Conservation (phyloP, 768 basidiomycete genomes). For the Trametes sanguinea region DNA sequence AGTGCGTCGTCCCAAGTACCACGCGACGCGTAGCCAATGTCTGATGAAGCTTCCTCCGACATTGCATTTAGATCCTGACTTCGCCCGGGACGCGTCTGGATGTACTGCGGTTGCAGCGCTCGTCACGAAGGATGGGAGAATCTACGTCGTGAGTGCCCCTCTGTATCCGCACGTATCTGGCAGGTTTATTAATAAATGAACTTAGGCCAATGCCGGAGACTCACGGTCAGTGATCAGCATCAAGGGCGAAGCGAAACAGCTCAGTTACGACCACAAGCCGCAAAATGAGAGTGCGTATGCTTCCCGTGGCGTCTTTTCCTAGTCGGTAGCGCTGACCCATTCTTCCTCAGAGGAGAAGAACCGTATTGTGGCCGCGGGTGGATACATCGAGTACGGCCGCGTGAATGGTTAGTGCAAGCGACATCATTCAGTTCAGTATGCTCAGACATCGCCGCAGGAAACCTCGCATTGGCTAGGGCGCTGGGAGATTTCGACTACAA, state of each 20-base stretch:
- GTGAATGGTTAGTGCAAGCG: constrained; percentile 73
- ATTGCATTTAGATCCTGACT: constrained; percentile 66
- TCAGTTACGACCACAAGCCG: constrained; percentile 97
- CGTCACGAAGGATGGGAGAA: constrained; percentile 73
- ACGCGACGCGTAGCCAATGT: constrained; percentile 7
- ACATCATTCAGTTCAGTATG: neutral
- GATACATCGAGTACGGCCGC: constrained; percentile 94
- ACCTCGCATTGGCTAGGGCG: constrained; percentile 92
- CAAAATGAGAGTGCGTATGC: constrained; percentile 68
- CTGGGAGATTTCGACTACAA: constrained; percentile 99
- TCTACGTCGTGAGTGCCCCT: constrained; percentile 67
- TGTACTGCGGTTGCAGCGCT: constrained; percentile 93
- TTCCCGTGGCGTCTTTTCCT: neutral
- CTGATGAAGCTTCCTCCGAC: constrained; percentile 11
- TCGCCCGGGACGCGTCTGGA: constrained; percentile 90
- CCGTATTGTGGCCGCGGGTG: constrained; percentile 88
- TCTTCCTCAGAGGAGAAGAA: constrained; percentile 66
- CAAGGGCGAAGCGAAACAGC: constrained; percentile 82
- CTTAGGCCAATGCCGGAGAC: constrained; percentile 97
- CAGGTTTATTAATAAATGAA: neutral
- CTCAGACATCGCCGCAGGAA: constrained; percentile 54
- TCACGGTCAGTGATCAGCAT: constrained; percentile 87
- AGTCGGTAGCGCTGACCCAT: constrained; percentile 10
- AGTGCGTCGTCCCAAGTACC: constrained; percentile 47
- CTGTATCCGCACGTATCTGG: neutral